Percentiles rank a stretch among this genome's conserved stretches.
Conservation (phyloP, 371 early-diverging fungal species). For the Mortierella sp. region DNA sequence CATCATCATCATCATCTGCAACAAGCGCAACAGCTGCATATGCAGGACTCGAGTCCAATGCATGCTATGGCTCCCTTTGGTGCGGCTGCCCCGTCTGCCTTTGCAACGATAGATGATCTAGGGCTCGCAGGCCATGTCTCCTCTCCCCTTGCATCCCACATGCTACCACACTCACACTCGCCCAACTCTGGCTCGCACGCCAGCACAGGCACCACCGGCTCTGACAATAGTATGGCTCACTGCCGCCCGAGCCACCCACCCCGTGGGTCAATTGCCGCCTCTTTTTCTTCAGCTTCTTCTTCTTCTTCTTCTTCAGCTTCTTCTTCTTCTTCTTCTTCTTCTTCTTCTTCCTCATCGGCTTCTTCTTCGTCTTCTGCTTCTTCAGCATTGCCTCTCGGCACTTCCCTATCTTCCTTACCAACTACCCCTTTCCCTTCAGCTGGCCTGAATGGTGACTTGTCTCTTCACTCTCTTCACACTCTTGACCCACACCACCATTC, state of each 20-base stretch:
- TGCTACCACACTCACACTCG: too few species aligned
- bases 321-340: conserved; percentile 6
- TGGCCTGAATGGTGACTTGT: too few species aligned
- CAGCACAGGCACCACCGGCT: background rate
- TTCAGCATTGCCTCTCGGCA: too few species aligned
- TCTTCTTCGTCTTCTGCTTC: background rate
- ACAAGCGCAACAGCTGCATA: background rate
- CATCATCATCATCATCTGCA: background rate
- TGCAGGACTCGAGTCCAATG: background rate
- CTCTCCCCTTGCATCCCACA: too few species aligned
- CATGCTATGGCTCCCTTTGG: background rate
- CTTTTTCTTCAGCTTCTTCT: conserved; percentile 13
- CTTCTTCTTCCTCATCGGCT: conserved; percentile 15
- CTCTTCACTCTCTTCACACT: too few species aligned
- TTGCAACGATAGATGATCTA: background rate
- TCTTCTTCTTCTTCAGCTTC: conserved; percentile 12
- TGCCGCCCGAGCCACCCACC: too few species aligned
- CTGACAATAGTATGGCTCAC: background rate
- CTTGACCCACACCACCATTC: too few species aligned
- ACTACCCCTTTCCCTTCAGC: too few species aligned
- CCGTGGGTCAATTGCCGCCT: background rate
- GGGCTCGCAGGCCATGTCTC: too few species aligned
- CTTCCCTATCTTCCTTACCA: too few species aligned
- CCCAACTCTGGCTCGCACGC: too few species aligned
- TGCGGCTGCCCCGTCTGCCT: background rate